These are phyloP conservation scores for Lecanicillium sp. DNA, from an alignment of 2,329 filamentous ascomycete genomes.

Conservation along the genomic window DNA sequence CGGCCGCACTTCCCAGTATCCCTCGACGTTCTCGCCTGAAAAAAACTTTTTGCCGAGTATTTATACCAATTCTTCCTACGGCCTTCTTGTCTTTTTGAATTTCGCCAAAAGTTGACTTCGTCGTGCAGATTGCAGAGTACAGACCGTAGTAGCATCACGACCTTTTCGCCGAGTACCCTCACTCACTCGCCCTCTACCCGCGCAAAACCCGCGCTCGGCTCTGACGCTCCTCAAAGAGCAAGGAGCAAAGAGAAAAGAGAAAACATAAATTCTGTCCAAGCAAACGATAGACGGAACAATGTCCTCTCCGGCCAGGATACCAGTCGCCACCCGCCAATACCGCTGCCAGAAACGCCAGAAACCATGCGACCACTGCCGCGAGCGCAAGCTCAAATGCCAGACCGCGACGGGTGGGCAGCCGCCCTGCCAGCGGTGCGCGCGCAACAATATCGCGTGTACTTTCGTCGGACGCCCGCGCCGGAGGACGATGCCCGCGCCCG, in stretches of 20 bases:
- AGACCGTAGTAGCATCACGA: too few species aligned
- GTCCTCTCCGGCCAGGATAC: background rate
- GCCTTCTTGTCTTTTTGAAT: too few species aligned
- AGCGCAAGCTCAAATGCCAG: conserved; percentile 16
- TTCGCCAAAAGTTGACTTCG: too few species aligned
- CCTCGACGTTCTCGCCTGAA: too few species aligned
- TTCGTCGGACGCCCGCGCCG: conserved; percentile 14
- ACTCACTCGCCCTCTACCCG: too few species aligned
- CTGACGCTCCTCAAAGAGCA: too few species aligned
- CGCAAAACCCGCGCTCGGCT: too few species aligned
- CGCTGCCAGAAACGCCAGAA: conserved; percentile 16
- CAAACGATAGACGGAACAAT: background rate
- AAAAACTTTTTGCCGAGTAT: too few species aligned
- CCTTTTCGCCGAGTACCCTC: too few species aligned
- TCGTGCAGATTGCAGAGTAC: too few species aligned
- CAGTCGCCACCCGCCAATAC: conserved; percentile 10
- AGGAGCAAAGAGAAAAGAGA: background rate
- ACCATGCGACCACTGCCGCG: conserved; percentile 11
- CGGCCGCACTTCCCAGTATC: too few species aligned
- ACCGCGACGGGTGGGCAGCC: conserved; percentile 1
- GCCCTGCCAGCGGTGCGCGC: conserved; percentile 11
- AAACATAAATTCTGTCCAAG: background rate
- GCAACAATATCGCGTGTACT: conserved; percentile 12
- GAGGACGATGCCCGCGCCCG: background rate
- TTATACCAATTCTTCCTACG: too few species aligned